Evolutionary conservation across 164 flowering plant genomes (phyloP).

Genomic region (Akebia trifoliata): DNA sequence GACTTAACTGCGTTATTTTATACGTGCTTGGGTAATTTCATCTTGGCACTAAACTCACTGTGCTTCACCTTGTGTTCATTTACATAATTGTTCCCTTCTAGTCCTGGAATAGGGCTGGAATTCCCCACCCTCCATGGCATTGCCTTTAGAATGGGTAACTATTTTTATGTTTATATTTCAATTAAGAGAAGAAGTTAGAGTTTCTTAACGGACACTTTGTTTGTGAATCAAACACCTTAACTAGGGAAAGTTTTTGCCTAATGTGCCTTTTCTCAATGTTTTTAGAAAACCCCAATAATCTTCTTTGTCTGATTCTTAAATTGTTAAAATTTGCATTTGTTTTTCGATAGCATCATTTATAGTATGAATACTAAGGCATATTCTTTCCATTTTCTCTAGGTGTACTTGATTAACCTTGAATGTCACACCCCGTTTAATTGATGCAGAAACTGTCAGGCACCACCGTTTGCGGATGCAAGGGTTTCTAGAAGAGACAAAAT

Average conservation of each 20-base stretch:
- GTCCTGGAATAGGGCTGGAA: no score
- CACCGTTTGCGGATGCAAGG: conserved; percentile 42
- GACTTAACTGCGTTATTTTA: no score
- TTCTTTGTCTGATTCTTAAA: background rate
- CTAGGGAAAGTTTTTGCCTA: background rate
- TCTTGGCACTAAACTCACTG: no score
- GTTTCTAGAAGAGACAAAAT: conserved; percentile 36
- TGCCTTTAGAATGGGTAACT: no score
- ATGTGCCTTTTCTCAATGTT: background rate
- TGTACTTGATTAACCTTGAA: background rate
- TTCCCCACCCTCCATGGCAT: no score
- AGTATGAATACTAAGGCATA: background rate
- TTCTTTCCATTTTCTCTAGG: background rate
- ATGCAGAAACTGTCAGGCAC: conserved; percentile 64
- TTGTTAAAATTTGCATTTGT: background rate
- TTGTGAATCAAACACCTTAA: no score
- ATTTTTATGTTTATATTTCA: no score
- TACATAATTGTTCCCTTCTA: no score
- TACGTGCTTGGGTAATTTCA: no score
- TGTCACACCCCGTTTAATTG: conserved; percentile 18
- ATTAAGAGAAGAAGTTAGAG: no score
- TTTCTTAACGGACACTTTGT: no score
- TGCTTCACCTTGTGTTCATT: no score
- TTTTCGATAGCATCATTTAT: background rate
- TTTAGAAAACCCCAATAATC: background rate